Base-by-base conservation (phyloP, 2,329 filamentous ascomycete species). In the Fusarium oxysporum region DNA sequence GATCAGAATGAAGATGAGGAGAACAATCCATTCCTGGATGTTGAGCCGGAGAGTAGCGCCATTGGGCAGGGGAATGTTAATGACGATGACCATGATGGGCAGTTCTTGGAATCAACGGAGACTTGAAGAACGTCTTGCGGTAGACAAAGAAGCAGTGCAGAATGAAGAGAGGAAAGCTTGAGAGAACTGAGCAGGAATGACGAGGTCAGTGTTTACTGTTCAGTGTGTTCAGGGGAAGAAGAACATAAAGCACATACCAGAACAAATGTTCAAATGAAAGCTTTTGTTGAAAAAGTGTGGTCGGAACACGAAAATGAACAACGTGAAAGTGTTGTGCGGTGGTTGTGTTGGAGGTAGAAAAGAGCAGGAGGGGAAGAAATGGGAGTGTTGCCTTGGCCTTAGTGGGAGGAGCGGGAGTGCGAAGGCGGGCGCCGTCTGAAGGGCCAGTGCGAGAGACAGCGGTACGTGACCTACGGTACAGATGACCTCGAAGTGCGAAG, bases 181-280 rank as follows among this genome's bases (percentile, higher is more conserved):
- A 21, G 30, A 30, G 35, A 53, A 6, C 35, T 54, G 16, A 21
- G 17, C 25, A 69, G 30, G 6, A 33, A 40, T 19, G 21, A 35
- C 37, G 14, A n/a, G 6, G 48, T 73, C 30, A 63, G 45, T 33
- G 40, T 32, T 40, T 14, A 41, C 44, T 50, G 61, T 65, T 53
- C 48, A 19, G 5, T 54, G 5, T 35, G 48, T 57, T 73, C 35
- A 33, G 57, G 51, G 53, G 60, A 41, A 13, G 38, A 48, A 50
- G 38, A 45, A 48, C 32, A 45, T 47, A 14, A 23, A 37, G 33
- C 10, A 73, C 70, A 55, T 38, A 67, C 70, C 54, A 38, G 37
- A 40, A 45, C 37, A 53, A 30, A 43, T 59, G 55, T 68, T 68
- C 54, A 54, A 45, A 37, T 5, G 28, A 28, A 28, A 28, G 28